Percentiles rank a stretch among this genome's conserved stretches.
phyloP scores from a whole-genome alignment of 257 asterid genomes.

The Linderniella brevidens region DNA sequence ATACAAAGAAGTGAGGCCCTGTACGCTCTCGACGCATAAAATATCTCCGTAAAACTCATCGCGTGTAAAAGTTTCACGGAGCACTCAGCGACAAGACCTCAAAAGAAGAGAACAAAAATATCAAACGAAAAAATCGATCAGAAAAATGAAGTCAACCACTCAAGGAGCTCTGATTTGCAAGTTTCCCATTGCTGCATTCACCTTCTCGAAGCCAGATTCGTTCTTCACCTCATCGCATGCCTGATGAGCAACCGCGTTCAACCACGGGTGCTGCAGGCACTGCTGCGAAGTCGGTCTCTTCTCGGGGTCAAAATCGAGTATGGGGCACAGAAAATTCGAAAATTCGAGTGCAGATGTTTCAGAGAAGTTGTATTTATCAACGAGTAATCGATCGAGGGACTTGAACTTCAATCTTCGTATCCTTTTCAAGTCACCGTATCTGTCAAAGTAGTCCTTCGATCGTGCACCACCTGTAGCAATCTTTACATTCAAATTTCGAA shows the following conservation, averaged over 20 bases:
- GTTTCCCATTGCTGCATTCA: background rate
- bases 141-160: too few relatives aligned
- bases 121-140: too few relatives aligned
- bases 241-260: constrained; percentile 12
- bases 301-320: constrained; percentile 79
- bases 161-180: background rate
- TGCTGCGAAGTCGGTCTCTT: constrained; percentile 85
- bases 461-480: constrained; percentile 66
- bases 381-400: constrained; percentile 54
- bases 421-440: constrained; percentile 92
- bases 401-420: constrained; percentile 67
- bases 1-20: too few relatives aligned
- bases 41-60: too few relatives aligned
- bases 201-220: background rate
- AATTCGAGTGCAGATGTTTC: constrained; percentile 56
- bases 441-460: constrained; percentile 78
- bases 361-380: constrained; percentile 52
- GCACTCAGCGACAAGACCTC: too few relatives aligned
- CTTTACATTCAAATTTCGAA: constrained; percentile 22
- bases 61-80: too few relatives aligned
- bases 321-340: constrained; percentile 54
- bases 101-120: too few relatives aligned
- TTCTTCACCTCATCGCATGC: background rate
- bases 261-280: constrained; percentile 88
- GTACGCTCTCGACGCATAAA: too few relatives aligned